These are phyloP conservation scores for Cryptococcus floricola DNA, from an alignment of 1,284 basidiomycete species.

Conservation along the genomic window DNA sequence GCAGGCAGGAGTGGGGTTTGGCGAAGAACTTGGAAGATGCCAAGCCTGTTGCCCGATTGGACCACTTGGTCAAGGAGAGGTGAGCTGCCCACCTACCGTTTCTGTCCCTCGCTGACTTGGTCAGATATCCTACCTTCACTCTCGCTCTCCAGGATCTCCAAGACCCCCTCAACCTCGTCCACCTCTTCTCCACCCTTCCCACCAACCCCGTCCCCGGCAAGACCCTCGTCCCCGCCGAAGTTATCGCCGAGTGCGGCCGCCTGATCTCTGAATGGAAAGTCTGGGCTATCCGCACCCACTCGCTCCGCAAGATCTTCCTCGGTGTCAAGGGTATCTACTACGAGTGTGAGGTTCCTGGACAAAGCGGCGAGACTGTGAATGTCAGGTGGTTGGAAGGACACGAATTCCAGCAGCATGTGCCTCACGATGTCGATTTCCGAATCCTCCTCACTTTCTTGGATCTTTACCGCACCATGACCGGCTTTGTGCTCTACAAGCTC, in stretches of 20 bases:
- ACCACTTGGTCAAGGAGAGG: conserved; percentile 98
- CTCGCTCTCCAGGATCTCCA: conserved; percentile 95
- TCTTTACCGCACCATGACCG: conserved; percentile 93
- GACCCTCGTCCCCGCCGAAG: conserved; percentile 69
- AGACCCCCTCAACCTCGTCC: conserved; percentile 92
- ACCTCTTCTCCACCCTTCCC: conserved; percentile 86
- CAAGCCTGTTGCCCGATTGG: conserved; percentile 80
- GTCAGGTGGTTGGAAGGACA: conserved; percentile 95
- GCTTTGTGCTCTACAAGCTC: conserved; percentile 95
- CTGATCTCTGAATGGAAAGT: conserved; percentile 79
- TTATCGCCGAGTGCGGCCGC: conserved; percentile 86
- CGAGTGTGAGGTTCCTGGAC: conserved; percentile 74
- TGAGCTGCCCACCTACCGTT: conserved; percentile 39
- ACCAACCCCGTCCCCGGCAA: conserved; percentile 61
- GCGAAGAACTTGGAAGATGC: conserved; percentile 93
- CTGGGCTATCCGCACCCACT: conserved; percentile 84
- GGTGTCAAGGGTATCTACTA: conserved; percentile 99
- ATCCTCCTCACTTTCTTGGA: conserved; percentile 99
- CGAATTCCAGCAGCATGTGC: conserved; percentile 95
- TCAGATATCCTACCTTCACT: conserved; percentile 92
- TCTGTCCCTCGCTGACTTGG: not conserved
- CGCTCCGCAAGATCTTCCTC: conserved; percentile 87
- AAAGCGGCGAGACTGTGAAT: conserved; percentile 73
- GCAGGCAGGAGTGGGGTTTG: conserved; percentile 88
- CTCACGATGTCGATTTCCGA: conserved; percentile 91